phyloP scores from a whole-genome alignment of 2,329 filamentous ascomycete genomes.

The Coleophoma crateriformis region DNA sequence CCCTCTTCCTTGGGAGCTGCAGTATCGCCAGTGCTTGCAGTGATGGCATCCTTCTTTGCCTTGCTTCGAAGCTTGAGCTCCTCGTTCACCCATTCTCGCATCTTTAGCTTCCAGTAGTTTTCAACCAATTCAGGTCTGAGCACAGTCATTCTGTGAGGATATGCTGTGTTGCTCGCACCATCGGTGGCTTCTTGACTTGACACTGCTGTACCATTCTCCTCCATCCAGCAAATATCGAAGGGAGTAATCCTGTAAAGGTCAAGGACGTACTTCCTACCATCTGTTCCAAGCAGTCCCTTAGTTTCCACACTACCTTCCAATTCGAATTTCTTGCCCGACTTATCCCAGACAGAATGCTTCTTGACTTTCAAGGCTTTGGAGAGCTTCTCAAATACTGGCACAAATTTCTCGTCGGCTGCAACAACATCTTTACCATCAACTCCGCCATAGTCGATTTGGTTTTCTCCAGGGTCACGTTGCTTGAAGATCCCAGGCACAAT shows the following conservation, averaged over 20 bases:
- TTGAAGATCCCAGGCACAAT: conserved; percentile 99
- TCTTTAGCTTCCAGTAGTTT: conserved; percentile 74
- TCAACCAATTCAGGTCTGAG: conserved; percentile 87
- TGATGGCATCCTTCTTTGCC: conserved; percentile 26
- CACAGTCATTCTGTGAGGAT: conserved; percentile 95
- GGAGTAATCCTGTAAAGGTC: conserved; percentile 94
- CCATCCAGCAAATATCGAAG: conserved; percentile 84
- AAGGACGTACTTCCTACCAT: conserved; percentile 95
- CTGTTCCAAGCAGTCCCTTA: conserved; percentile 93
- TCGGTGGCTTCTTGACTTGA: conserved; percentile 27
- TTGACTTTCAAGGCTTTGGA: conserved; percentile 89
- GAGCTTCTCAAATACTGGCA: conserved; percentile 78
- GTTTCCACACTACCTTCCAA: conserved; percentile 96
- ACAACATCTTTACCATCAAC: conserved; percentile 96
- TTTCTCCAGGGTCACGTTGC: conserved; percentile 93
- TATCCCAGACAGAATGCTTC: conserved; percentile 96
- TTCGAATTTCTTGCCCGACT: conserved; percentile 84
- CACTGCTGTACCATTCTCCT: conserved; percentile 57
- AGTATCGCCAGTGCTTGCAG: conserved; percentile 23
- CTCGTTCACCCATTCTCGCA: conserved; percentile 80
- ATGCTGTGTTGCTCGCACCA: conserved; percentile 33
- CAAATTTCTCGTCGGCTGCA: conserved; percentile 83
- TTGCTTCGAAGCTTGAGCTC: conserved; percentile 63
- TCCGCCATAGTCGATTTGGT: conserved; percentile 97
- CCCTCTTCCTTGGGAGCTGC: conserved; percentile 21